Percentiles rank a stretch among this genome's conserved stretches.
These are phyloP conservation scores for Edaphochlamys debaryana DNA, from an alignment of 139 green algal genomes.

Conservation along the genomic window DNA sequence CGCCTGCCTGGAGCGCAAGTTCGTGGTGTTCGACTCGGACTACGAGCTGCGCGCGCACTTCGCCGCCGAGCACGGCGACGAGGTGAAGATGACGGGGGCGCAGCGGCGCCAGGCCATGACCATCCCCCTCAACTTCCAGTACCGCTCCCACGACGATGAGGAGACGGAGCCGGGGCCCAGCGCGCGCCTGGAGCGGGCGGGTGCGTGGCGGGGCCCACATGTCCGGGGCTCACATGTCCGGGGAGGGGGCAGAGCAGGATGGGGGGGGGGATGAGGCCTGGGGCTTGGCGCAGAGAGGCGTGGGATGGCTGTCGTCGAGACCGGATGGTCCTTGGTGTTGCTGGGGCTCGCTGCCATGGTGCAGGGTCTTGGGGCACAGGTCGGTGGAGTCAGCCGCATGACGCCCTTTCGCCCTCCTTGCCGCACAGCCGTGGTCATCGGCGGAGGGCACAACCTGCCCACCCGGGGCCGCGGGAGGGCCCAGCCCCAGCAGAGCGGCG, in stretches of 20 bases:
- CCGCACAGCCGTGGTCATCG: conserved; percentile 49
- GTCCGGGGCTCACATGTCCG: background rate
- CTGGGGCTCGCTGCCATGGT: no score
- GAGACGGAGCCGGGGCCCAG: conserved; percentile 36
- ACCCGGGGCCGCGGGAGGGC: background rate
- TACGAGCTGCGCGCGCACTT: conserved; percentile 86
- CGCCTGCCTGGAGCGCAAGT: conserved; percentile 88
- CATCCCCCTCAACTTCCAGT: conserved; percentile 75
- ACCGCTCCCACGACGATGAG: conserved; percentile 19
- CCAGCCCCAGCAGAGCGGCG: background rate
- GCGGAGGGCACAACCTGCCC: conserved; percentile 49
- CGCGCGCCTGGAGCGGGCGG: background rate
- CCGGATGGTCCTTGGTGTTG: no score
- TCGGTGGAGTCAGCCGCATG: no score
- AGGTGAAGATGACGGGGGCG: conserved; percentile 70
- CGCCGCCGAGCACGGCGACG: conserved; percentile 75
- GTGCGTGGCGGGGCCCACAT: conserved; percentile 8
- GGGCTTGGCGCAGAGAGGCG: no score
- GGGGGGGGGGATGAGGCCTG: no score
- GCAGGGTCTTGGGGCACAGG: no score
- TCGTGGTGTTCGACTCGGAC: conserved; percentile 89
- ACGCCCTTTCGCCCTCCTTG: no score
- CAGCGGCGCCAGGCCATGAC: conserved; percentile 76
- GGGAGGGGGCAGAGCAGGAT: no score
- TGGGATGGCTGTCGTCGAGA: no score